These are phyloP conservation scores for Sutorius eximius DNA, from an alignment of 1,284 basidiomycete genomes.

Conservation along the genomic window DNA sequence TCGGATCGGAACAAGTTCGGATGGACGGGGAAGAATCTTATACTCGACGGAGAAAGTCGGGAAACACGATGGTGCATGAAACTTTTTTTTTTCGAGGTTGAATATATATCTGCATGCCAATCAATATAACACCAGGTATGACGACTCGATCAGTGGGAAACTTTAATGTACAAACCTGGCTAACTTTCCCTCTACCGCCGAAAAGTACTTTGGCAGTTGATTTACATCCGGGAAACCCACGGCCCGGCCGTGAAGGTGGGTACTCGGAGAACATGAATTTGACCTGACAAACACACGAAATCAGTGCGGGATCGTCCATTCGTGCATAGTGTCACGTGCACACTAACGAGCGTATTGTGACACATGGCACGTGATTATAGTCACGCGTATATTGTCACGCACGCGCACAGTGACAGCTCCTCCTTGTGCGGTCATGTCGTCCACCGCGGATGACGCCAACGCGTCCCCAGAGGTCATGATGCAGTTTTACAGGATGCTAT, in stretches of 20 bases:
- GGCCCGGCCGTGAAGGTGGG: background rate
- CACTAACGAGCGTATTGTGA: conserved; percentile 1
- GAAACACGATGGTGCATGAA: background rate
- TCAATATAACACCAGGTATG: background rate
- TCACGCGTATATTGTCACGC: conserved; percentile 27
- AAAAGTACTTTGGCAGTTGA: background rate
- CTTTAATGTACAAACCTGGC: background rate
- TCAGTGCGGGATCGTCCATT: too few species aligned
- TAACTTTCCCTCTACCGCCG: background rate
- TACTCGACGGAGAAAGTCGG: conserved; percentile 18
- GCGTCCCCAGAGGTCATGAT: conserved; percentile 65
- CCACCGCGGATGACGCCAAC: conserved; percentile 20
- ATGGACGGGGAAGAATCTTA: background rate
- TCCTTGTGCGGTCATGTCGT: conserved; percentile 10
- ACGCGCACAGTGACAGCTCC: conserved; percentile 2
- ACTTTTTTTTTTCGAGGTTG: background rate
- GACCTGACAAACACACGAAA: too few species aligned
- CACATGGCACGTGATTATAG: conserved; percentile 9
- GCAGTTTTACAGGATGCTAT: conserved; percentile 88
- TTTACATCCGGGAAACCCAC: background rate
- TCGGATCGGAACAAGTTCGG: background rate
- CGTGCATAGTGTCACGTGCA: too few species aligned
- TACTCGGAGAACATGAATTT: too few species aligned
- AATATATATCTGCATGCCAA: conserved; percentile 11
- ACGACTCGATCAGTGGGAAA: conserved; percentile 4